Evolutionary conservation across 768 basidiomycete genomes (phyloP).

Genomic region (Pulveroboletus sp.): DNA sequence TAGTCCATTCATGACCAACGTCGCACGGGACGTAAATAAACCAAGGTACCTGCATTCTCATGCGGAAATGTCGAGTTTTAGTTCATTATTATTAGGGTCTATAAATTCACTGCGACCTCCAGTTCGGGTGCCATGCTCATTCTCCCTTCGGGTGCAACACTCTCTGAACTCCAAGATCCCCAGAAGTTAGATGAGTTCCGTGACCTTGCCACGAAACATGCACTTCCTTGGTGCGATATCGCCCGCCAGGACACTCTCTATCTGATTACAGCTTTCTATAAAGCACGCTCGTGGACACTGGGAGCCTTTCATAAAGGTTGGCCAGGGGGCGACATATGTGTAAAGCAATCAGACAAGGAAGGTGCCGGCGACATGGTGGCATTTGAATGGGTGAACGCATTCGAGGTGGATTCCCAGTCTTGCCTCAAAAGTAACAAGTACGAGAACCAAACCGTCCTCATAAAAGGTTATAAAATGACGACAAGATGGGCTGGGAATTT

Average conservation of each 20-base stretch:
- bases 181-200: background rate
- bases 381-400: background rate
- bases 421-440: background rate
- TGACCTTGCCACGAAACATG: background rate
- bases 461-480: conserved; percentile 8
- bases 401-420: background rate
- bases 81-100: background rate
- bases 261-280: conserved; percentile 4
- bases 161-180: background rate
- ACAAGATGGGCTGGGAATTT: background rate
- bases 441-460: conserved; percentile 12
- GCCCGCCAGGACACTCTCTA: background rate
- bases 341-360: background rate
- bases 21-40: too few species aligned
- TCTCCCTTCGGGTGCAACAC: conserved; percentile 2
- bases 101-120: background rate
- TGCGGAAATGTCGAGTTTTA: background rate
- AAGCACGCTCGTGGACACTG: background rate
- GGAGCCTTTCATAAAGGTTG: background rate
- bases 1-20: background rate
- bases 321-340: background rate
- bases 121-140: conserved; percentile 3
- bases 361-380: too few species aligned
- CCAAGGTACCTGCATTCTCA: background rate
- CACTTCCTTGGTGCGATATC: background rate